Percentiles rank a stretch among this genome's conserved stretches.
Conservation (phyloP, 306 rosid species). For the Arachis hypogaea region DNA sequence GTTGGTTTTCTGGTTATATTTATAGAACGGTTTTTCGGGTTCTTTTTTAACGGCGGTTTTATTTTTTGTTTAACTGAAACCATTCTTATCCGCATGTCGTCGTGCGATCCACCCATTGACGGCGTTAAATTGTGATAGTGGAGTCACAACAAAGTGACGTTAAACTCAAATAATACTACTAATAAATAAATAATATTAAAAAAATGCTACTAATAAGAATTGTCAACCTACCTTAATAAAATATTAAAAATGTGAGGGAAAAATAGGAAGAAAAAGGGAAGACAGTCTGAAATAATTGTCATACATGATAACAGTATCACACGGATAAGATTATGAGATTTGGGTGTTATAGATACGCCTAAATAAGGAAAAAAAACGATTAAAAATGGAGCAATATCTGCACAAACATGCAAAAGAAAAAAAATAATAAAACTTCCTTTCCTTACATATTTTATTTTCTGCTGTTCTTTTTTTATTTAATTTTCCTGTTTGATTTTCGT, state of each 20-base stretch:
- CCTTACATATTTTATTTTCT: neutral
- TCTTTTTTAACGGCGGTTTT: constrained; percentile 41
- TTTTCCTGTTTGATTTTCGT: no score
- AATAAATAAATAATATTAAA: no score
- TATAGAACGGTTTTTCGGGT: constrained; percentile 45
- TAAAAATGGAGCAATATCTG: neutral
- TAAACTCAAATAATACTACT: neutral
- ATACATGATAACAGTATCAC: neutral
- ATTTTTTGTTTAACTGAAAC: neutral
- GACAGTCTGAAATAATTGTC: neutral
- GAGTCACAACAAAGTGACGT: constrained; percentile 29
- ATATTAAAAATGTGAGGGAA: neutral
- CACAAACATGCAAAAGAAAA: neutral
- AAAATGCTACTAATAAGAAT: no score
- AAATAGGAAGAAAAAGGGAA: neutral
- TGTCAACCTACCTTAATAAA: neutral
- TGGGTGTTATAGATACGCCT: constrained; percentile 32
- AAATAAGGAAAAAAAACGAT: constrained; percentile 8
- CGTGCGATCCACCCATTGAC: constrained; percentile 21
- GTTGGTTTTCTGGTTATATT: constrained; percentile 50
- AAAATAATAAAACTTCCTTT: neutral
- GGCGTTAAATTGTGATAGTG: constrained; percentile 37
- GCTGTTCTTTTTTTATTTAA: no score
- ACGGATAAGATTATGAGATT: constrained; percentile 32
- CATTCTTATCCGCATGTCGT: neutral